Base-by-base conservation (phyloP, 2,329 filamentous ascomycete genomes). In the Waltergamsia citrina region DNA sequence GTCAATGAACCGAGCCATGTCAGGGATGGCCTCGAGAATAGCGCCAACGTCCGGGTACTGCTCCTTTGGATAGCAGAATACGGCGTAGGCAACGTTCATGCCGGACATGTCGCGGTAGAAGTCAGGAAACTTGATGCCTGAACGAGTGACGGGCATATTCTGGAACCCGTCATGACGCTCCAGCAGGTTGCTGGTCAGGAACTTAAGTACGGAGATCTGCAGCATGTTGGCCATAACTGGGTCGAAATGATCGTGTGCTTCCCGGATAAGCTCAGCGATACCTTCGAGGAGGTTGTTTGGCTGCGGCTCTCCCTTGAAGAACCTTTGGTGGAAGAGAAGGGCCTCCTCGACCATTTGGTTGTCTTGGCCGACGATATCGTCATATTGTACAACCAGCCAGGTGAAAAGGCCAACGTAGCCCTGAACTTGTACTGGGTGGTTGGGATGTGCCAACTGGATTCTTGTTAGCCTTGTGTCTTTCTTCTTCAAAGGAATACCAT, bases 311-410 rank as follows among this genome's bases (percentile, higher is more conserved):
- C 41, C 41, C 4, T 23, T 37, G 35, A 45, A 39, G 34, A 43
- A 41, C 6, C 43, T 41, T 16, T 27, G 30, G 14, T 45, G 41
- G 33, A 45, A 45, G 7, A 29, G 14, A 23, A 32, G 23, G 15
- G 36, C 43, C 14, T 42, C 43, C 18, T 40, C 43, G 20, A 42
- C 33, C 19, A 42, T 41, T n/a, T 41, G 34, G 14, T 44, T 29
- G 26, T 41, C 37, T 22, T 44, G 42, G 8, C 41, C 42, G 14
- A 43, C 35, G 7, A 43, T 39, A 14, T 46, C 43, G 31, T 46
- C 44, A 32, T 45, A 43, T 15, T 44, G 40, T 4, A 45, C 43
- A 4, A 45, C 43, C 15, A 46, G 36, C 42, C 44, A 44, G 5
- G 44, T 45, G 20, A 44, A 44, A 19, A 45, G 40, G 10, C 37